Evolutionary conservation across 176 grass and related monocot species (phyloP).

Genomic region (Eleusine coracana): DNA sequence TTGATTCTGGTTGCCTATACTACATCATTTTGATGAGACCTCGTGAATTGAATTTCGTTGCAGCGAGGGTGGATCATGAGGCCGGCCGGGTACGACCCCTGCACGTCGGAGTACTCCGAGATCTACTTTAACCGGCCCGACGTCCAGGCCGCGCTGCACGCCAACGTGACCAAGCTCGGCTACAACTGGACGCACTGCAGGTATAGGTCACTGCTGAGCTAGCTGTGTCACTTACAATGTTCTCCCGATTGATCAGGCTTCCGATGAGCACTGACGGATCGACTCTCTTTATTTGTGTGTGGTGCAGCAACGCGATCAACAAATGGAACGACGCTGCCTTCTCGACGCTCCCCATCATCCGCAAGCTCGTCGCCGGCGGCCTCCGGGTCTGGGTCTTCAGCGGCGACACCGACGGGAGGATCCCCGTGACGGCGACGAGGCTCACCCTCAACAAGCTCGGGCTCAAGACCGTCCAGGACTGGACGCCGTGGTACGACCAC

Average conservation of each 20-base stretch:
- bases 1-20: background rate
- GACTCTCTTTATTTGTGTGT: background rate
- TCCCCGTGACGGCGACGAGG: conserved; percentile 81
- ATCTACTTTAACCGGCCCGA: conserved; percentile 84
- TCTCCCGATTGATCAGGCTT: background rate
- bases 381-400: conserved; percentile 74
- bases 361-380: conserved; percentile 65
- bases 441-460: conserved; percentile 87
- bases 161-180: conserved; percentile 74
- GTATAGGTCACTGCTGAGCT: conserved; percentile 11
- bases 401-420: conserved; percentile 77
- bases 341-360: conserved; percentile 66
- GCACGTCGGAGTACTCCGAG: conserved; percentile 53
- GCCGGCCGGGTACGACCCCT: conserved; percentile 84
- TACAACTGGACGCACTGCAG: conserved; percentile 97
- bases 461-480: conserved; percentile 69
- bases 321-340: conserved; percentile 59
- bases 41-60: background rate
- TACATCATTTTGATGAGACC: background rate
- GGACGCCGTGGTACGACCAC: conserved; percentile 82
- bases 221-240: background rate
- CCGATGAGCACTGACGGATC: background rate
- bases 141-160: conserved; percentile 86
- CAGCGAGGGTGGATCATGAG: conserved; percentile 63
- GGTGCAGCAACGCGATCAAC: conserved; percentile 46